phyloP scores from a whole-genome alignment of 2,329 filamentous ascomycete genomes.

The Aspergillus udagawae region DNA sequence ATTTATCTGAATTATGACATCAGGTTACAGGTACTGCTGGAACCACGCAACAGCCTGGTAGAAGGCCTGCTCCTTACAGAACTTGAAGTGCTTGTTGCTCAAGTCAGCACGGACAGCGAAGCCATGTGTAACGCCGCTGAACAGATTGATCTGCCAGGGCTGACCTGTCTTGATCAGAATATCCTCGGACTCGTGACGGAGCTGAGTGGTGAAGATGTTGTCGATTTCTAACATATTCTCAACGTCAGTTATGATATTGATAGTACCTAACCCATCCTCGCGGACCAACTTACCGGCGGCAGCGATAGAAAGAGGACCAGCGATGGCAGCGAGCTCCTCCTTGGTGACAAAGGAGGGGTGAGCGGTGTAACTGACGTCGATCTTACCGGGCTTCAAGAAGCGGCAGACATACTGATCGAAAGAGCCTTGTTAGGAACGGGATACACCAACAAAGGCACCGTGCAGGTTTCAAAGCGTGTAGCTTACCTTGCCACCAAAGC shows the following conservation, averaged over 20 bases:
- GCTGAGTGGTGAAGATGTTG: conserved; percentile 60
- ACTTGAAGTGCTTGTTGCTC: conserved; percentile 55
- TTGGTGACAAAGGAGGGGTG: conserved; percentile 72
- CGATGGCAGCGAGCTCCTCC: conserved; percentile 62
- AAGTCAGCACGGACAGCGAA: conserved; percentile 68
- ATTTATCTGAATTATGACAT: conserved; percentile 13
- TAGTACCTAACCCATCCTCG: background rate
- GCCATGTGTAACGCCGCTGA: conserved; percentile 66
- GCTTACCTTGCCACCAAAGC: conserved; percentile 67
- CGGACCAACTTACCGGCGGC: conserved; percentile 42
- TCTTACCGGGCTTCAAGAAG: conserved; percentile 57
- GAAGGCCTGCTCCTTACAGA: conserved; percentile 78
- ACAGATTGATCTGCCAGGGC: conserved; percentile 75
- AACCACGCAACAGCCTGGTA: conserved; percentile 76
- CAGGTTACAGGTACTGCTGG: conserved; percentile 52
- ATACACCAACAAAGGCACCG: background rate
- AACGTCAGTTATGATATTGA: background rate
- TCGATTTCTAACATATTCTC: conserved; percentile 51
- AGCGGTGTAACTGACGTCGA: conserved; percentile 68
- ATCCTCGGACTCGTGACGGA: conserved; percentile 62
- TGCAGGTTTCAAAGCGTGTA: background rate
- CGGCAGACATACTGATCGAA: conserved; percentile 60
- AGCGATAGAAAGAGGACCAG: conserved; percentile 65
- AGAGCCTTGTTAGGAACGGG: conserved; percentile 4
- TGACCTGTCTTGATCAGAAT: conserved; percentile 55